These are phyloP conservation scores for Rhizomucor miehei DNA, from an alignment of 371 early-diverging fungal species.

Conservation along the genomic window DNA sequence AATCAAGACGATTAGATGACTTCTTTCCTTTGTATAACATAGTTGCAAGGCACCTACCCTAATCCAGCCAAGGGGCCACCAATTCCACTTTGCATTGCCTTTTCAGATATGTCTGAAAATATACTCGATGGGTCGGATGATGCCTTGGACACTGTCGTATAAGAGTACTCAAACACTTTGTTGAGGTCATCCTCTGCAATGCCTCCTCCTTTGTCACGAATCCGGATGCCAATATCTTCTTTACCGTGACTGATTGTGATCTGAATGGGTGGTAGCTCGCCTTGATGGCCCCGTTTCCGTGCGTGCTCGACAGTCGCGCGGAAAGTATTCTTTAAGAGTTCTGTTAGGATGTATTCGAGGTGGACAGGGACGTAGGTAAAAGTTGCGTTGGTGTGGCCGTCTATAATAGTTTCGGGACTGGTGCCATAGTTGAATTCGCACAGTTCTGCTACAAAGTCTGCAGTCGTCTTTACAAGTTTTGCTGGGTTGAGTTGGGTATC, in stretches of 20 bases:
- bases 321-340: slow-evolving; percentile 89
- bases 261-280: slow-evolving; percentile 68
- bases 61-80: slow-evolving; percentile 84
- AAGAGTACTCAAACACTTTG: slow-evolving; percentile 91
- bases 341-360: slow-evolving; percentile 92
- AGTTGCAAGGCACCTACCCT: slow-evolving; percentile 35
- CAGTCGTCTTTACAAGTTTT: slow-evolving; percentile 61
- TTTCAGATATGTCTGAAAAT: slow-evolving; percentile 59
- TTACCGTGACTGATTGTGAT: slow-evolving; percentile 80
- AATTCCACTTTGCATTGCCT: slow-evolving; percentile 78
- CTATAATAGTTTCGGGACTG: slow-evolving; percentile 72
- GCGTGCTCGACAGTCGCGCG: slow-evolving; percentile 88
- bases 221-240: slow-evolving; percentile 81
- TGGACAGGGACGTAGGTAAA: slow-evolving; percentile 94
- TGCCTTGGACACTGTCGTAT: slow-evolving; percentile 80
- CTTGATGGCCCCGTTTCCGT: slow-evolving; percentile 33
- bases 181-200: slow-evolving; percentile 72
- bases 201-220: slow-evolving; percentile 95
- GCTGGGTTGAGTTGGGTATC: slow-evolving; percentile 76
- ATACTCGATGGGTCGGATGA: slow-evolving; percentile 46
- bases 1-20: not conserved
- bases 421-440: slow-evolving; percentile 92
- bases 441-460: slow-evolving; percentile 77
- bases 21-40: not conserved
- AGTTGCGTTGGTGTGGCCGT: slow-evolving; percentile 74